Evolutionary conservation across 163 green algal species (phyloP).

Genomic region (Prototheca cutis): DNA sequence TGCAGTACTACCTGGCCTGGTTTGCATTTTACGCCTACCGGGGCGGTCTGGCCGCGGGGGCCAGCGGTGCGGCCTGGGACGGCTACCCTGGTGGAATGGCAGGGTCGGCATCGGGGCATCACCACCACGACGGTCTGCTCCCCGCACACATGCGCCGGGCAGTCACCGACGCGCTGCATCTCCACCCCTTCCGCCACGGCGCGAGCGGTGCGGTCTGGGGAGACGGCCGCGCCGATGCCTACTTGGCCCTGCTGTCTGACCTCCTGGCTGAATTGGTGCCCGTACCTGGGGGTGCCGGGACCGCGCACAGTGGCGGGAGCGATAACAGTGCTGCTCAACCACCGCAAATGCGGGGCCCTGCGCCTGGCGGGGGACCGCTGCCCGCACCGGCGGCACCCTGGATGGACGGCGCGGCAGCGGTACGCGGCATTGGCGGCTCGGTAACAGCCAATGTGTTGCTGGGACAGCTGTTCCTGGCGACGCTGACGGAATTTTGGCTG

Average conservation of each 20-base stretch:
- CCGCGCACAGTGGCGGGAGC: no score
- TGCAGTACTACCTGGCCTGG: slow-evolving; percentile 72
- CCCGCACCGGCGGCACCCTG: no score
- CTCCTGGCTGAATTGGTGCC: slow-evolving; percentile 56
- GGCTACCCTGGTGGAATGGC: slow-evolving; percentile 4
- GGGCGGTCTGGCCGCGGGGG: slow-evolving; percentile 5
- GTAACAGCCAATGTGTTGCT: background rate
- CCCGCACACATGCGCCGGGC: slow-evolving; percentile 10
- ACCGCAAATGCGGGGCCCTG: no score
- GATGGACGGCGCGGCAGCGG: no score
- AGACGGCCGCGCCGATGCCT: slow-evolving; percentile 34
- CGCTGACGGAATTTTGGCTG: slow-evolving; percentile 76
- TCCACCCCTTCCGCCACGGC: background rate
- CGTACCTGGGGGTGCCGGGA: background rate
- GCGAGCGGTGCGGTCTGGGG: background rate
- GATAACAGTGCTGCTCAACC: no score
- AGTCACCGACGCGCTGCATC: slow-evolving; percentile 19
- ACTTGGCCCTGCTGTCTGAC: slow-evolving; percentile 46
- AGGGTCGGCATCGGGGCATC: background rate
- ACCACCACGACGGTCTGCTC: slow-evolving; percentile 8
- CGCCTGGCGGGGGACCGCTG: no score
- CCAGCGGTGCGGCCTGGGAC: background rate
- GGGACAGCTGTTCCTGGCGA: slow-evolving; percentile 45
- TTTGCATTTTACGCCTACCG: slow-evolving; percentile 69
- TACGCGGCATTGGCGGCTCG: no score